A percentile compares a stretch with the other conserved stretches of the same genome.
These are phyloP conservation scores for Colletotrichum sp. DNA, from an alignment of 2,329 filamentous ascomycete genomes.

Conservation along the genomic window DNA sequence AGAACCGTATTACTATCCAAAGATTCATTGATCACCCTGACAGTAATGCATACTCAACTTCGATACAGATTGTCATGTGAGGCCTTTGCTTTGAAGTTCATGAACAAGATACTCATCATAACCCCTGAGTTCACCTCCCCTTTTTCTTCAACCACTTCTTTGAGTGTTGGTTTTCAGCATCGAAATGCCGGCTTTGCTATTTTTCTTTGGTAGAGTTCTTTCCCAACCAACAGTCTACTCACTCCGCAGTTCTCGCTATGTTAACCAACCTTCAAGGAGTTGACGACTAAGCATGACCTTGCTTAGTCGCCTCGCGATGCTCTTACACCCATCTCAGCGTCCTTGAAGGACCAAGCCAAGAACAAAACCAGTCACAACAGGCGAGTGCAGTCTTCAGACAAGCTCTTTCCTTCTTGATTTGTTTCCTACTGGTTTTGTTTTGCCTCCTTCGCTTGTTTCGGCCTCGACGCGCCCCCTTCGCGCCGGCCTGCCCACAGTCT, in stretches of 20 bases:
- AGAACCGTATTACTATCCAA: fast-evolving
- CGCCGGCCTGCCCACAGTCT: not conserved
- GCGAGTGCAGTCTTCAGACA: not conserved
- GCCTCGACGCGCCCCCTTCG: not conserved
- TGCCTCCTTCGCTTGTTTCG: not conserved
- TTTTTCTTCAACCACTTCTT: not conserved
- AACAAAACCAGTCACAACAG: not conserved
- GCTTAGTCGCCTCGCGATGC: not conserved
- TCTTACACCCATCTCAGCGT: not conserved
- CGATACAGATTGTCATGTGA: not conserved
- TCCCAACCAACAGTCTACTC: not conserved
- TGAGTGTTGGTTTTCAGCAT: not conserved
- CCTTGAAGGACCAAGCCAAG: not conserved
- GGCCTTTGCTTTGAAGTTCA: not conserved
- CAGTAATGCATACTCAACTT: not conserved
- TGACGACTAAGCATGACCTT: not conserved
- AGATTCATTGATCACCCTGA: not conserved
- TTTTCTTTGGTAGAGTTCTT: not conserved
- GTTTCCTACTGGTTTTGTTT: not conserved
- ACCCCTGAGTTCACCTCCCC: not conserved
- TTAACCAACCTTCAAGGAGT: not conserved
- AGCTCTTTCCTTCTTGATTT: not conserved
- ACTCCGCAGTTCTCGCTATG: not conserved
- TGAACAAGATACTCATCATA: not conserved
- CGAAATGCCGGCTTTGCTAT: not conserved